Base-by-base conservation (phyloP, 192 early-diverging fungal genomes). In the Gonapodya sp. region DNA sequence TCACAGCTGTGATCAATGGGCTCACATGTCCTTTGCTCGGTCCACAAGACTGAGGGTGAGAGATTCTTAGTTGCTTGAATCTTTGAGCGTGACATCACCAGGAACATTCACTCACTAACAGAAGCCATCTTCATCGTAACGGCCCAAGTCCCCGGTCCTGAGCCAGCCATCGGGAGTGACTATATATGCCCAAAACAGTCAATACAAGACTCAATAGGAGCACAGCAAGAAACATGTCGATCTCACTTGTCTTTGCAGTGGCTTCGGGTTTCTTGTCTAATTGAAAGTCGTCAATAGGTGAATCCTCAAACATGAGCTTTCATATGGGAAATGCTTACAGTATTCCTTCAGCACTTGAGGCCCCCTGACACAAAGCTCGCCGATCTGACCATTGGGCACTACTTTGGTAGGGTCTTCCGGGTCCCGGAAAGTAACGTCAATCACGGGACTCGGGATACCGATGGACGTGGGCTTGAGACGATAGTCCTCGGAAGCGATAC, bases 11-110 rank as follows among this genome's bases (percentile, higher is more conserved):
- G n/a, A n/a, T n/a, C n/a, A n/a, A n/a, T n/a, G n/a, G 34, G 8
- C 30, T 77, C 8, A 18, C 83, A 82, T 82, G 73, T 83, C 82
- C 73, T 83, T 83, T 2, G 82, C 81, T 18, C 82, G 81, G 73
- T 83, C 82, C 16, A 83, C 34, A 78, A 85, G 81, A 34, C 46
- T n/a, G n/a, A n/a, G n/a, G n/a, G n/a, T n/a, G n/a, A n/a, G n/a
- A n/a, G n/a, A n/a, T n/a, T n/a, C n/a, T n/a, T n/a, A n/a, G n/a
- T n/a, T n/a, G n/a, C n/a, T n/a, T n/a, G n/a, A n/a, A n/a, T n/a
- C n/a, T n/a, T n/a, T n/a, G n/a, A n/a, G n/a, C n/a, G n/a, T n/a
- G n/a, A n/a, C n/a, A n/a, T n/a, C n/a, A n/a, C n/a, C n/a, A n/a
- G n/a, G n/a, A n/a, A n/a, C n/a, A n/a, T n/a, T n/a, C n/a, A n/a